phyloP scores from a whole-genome alignment of 164 flowering plant genomes.

The Paratinospora sagittata region DNA sequence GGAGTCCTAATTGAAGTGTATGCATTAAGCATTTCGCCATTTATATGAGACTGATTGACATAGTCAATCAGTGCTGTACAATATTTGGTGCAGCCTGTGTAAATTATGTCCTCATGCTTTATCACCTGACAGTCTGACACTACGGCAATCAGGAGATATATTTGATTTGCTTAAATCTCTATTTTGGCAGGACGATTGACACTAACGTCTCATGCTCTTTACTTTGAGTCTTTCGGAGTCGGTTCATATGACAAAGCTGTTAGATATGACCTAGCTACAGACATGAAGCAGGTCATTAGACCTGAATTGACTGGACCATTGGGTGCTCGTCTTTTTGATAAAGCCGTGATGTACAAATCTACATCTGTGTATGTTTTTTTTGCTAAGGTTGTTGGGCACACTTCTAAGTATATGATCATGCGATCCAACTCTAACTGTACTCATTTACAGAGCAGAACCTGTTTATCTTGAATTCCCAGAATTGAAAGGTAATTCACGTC shows the following conservation, averaged over 20 bases:
- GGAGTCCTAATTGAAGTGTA: too few relatives aligned
- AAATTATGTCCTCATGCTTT: background rate
- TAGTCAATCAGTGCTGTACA: background rate
- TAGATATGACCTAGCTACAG: conserved; percentile 63
- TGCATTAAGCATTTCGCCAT: too few relatives aligned
- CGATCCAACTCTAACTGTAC: conserved; percentile 9
- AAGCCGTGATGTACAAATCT: conserved; percentile 85
- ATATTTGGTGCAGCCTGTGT: background rate
- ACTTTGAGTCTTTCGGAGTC: conserved; percentile 83
- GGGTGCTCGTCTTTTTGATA: conserved; percentile 90
- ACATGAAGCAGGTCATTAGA: conserved; percentile 73
- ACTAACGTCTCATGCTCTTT: conserved; percentile 65
- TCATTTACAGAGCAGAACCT: conserved; percentile 61
- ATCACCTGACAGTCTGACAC: background rate
- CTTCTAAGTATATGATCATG: conserved; percentile 3
- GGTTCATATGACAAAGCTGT: conserved; percentile 75
- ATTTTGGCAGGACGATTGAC: conserved; percentile 67
- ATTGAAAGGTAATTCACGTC: conserved; percentile 74
- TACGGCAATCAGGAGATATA: background rate
- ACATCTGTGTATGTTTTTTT: conserved; percentile 47
- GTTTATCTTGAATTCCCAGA: conserved; percentile 79
- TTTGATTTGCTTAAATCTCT: background rate
- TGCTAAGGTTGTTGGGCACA: conserved; percentile 7
- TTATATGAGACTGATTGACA: too few relatives aligned
- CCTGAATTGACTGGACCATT: conserved; percentile 89